Evolutionary conservation across 352 stramenopile species (phyloP).

Genomic region (Pilasporangium apinafurcum): DNA sequence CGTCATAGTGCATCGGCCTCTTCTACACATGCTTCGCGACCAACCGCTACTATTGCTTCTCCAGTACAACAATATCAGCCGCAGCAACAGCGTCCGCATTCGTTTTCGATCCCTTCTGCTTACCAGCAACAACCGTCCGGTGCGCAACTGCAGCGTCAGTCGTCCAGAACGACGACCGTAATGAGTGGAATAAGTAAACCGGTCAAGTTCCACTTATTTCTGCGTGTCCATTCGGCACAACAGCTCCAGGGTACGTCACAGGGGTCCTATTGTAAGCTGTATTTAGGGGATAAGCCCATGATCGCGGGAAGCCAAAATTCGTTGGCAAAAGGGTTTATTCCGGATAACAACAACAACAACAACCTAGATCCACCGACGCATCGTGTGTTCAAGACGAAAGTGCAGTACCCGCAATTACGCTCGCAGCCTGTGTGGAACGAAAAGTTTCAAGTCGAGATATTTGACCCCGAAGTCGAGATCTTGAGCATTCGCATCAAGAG

Average conservation of each 20-base stretch:
- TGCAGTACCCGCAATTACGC: conserved; percentile 19
- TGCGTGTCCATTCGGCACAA: conserved; percentile 60
- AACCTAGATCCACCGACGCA: conserved; percentile 13
- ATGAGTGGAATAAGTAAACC: no score
- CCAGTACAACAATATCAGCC: no score
- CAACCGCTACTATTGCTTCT: no score
- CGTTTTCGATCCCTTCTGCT: no score
- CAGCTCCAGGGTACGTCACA: conserved; percentile 34
- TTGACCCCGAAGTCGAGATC: conserved; percentile 36
- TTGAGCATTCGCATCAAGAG: conserved; percentile 72
- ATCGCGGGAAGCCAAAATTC: conserved; percentile 18
- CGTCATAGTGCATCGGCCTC: no score
- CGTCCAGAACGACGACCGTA: no score
- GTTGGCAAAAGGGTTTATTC: not conserved
- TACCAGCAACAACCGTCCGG: no score
- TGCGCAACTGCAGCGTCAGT: no score
- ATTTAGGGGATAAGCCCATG: conserved; percentile 47
- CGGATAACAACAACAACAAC: conserved; percentile 2
- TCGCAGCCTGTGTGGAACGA: conserved; percentile 64
- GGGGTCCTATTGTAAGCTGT: conserved; percentile 66
- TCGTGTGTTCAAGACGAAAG: conserved; percentile 54
- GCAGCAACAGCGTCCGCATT: no score
- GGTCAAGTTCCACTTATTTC: conserved; percentile 61
- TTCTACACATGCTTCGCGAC: no score
- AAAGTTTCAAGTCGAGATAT: conserved; percentile 60